These are phyloP conservation scores for Pleurozium schreberi DNA, from an alignment of 225 moss, liverwort and hornwort species.

Conservation along the genomic window DNA sequence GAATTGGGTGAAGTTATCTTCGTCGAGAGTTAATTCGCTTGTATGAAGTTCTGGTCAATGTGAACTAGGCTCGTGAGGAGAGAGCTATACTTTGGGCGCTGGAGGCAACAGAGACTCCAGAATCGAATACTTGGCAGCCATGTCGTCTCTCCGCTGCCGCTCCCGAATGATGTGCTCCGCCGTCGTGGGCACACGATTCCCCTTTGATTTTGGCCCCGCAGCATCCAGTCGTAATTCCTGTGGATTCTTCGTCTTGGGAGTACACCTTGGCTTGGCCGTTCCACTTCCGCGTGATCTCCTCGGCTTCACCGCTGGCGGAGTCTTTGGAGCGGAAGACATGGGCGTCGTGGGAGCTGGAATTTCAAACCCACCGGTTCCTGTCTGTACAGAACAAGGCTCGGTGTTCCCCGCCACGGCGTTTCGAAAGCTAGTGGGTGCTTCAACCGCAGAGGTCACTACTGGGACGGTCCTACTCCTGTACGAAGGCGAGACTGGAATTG, in stretches of 20 bases:
- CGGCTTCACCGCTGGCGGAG: not conserved
- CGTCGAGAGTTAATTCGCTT: no score
- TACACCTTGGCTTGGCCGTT: not conserved
- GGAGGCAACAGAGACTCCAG: not conserved
- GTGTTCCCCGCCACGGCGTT: not conserved
- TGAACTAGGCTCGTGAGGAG: not conserved
- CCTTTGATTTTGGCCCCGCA: not conserved
- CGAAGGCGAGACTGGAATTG: not conserved
- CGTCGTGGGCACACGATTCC: not conserved
- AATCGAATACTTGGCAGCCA: not conserved
- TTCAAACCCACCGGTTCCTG: not conserved
- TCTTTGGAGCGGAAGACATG: not conserved
- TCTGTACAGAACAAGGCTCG: not conserved
- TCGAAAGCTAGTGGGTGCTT: not conserved
- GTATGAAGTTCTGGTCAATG: not conserved
- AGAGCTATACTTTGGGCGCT: not conserved
- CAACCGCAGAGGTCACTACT: no score
- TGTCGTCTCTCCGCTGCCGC: not conserved
- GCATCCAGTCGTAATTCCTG: not conserved
- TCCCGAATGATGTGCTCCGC: not conserved
- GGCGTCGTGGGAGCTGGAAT: not conserved
- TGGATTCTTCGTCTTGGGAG: not conserved
- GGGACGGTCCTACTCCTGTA: not conserved
- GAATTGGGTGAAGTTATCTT: no score
- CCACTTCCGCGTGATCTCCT: not conserved